These are phyloP conservation scores for Panus rudis DNA, from an alignment of 768 basidiomycete species.

Conservation along the genomic window DNA sequence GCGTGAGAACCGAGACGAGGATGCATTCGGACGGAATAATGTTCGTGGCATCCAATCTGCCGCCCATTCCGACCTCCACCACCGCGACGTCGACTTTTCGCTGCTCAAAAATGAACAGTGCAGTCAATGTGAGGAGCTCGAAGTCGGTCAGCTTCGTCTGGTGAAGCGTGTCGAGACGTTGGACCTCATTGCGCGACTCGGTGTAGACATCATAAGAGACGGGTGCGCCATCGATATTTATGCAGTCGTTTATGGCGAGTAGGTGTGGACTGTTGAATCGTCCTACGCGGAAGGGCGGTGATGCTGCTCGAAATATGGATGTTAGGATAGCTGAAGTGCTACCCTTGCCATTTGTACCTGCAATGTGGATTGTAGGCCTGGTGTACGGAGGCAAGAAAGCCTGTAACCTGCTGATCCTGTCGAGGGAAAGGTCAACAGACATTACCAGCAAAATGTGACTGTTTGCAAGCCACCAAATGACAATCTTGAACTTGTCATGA, in stretches of 20 bases:
- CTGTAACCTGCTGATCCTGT: conserved; percentile 50
- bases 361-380: conserved; percentile 82
- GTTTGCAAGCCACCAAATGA: neutral
- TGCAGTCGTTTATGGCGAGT: conserved; percentile 66
- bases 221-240: conserved; percentile 55
- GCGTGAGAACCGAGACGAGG: conserved; percentile 73
- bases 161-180: conserved; percentile 37
- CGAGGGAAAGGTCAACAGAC: conserved; percentile 66
- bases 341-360: conserved; percentile 97
- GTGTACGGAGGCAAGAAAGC: conserved; percentile 51
- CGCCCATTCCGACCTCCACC: conserved; percentile 94
- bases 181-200: conserved; percentile 38
- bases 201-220: conserved; percentile 45
- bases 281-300: conserved; percentile 57
- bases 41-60: conserved; percentile 89
- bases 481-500: neutral
- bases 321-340: conserved; percentile 81
- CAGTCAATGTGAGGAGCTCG: conserved; percentile 80
- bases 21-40: conserved; percentile 64
- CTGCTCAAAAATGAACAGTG: conserved; percentile 68
- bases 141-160: conserved; percentile 58
- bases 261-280: conserved; percentile 94
- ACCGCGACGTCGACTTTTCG: conserved; percentile 72
- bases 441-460: conserved; percentile 1
- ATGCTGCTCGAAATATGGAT: conserved; percentile 57